A percentile compares a stretch with the other conserved stretches of the same genome.
These are phyloP conservation scores for Nannizziopsis barbatae DNA, from an alignment of 2,329 filamentous ascomycete species.

Conservation along the genomic window DNA sequence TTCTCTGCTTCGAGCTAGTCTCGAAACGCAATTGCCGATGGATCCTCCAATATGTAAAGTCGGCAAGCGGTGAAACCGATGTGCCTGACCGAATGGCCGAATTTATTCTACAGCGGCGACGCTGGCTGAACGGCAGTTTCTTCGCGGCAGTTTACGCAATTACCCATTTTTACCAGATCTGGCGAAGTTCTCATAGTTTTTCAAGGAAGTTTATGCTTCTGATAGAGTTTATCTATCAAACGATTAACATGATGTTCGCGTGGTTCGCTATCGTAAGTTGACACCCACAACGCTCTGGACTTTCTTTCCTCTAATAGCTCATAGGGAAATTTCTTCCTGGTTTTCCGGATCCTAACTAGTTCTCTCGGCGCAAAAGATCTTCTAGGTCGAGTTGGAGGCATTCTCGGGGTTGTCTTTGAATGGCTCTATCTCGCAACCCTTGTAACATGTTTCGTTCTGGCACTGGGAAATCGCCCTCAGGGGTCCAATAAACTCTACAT, in stretches of 20 bases:
- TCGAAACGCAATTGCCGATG: constrained; percentile 95
- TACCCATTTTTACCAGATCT: constrained; percentile 91
- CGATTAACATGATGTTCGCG: constrained; percentile 90
- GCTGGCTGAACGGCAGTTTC: constrained; percentile 97
- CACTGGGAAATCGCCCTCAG: constrained; percentile 86
- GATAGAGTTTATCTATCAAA: constrained; percentile 88
- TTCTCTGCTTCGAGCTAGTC: constrained; percentile 63
- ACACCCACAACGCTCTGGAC: background rate
- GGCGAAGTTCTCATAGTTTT: constrained; percentile 80
- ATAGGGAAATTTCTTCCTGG: constrained; percentile 88
- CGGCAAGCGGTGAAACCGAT: constrained; percentile 90
- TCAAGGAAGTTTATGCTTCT: constrained; percentile 81
- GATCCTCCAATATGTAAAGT: constrained; percentile 98
- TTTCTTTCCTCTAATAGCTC: background rate
- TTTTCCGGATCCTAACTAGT: constrained; percentile 90
- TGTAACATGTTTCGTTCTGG: constrained; percentile 87
- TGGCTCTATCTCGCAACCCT: constrained; percentile 90
- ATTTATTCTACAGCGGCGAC: constrained; percentile 85
- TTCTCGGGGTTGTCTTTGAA: constrained; percentile 82
- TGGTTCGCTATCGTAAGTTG: constrained; percentile 77
- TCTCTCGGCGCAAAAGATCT: constrained; percentile 61
- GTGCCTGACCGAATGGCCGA: constrained; percentile 91
- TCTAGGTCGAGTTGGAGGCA: constrained; percentile 63
- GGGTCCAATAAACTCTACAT: constrained; percentile 91
- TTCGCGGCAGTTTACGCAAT: constrained; percentile 94